phyloP scores from a whole-genome alignment of 352 stramenopile species.

The Lagenidium sp. region DNA sequence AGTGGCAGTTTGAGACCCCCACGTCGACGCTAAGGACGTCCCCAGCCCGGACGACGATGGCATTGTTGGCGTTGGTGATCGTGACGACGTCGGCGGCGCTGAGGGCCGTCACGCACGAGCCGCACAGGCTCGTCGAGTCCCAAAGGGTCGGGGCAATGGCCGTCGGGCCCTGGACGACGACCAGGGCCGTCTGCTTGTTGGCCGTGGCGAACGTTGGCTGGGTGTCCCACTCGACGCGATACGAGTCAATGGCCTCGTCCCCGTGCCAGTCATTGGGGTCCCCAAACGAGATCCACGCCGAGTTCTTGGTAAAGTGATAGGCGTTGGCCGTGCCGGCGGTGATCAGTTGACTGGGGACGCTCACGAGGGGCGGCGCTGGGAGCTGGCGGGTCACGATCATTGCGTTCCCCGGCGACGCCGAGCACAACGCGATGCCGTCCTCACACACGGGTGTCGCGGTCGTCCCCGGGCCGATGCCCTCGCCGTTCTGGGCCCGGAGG shows the following conservation, averaged over 20 bases:
- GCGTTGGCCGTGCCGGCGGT: constrained; percentile 29
- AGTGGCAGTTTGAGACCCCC: constrained; percentile 34
- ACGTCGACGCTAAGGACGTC: constrained; percentile 49
- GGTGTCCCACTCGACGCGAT: constrained; percentile 88
- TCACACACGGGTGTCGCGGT: constrained; percentile 84
- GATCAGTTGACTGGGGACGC: constrained; percentile 37
- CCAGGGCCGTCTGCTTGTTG: constrained; percentile 20
- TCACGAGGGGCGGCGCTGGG: constrained; percentile 29
- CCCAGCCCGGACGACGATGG: constrained; percentile 13
- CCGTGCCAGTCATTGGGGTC: constrained; percentile 66
- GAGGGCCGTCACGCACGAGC: constrained; percentile 34
- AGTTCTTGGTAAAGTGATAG: constrained; percentile 54
- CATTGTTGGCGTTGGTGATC: constrained; percentile 19
- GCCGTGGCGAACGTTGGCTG: constrained; percentile 44
- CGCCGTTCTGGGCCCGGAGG: constrained; percentile 77
- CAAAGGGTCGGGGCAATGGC: constrained; percentile 30
- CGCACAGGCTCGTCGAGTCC: constrained; percentile 25
- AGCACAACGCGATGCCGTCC: constrained; percentile 74
- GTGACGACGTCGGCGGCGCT: constrained; percentile 14
- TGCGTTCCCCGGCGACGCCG: constrained; percentile 1
- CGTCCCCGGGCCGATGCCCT: constrained; percentile 53
- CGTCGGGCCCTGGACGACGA: constrained; percentile 14
- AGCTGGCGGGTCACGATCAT: constrained; percentile 54
- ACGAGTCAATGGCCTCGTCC: constrained; percentile 77
- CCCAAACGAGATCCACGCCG: constrained; percentile 44